These are phyloP conservation scores for Fusarium burgessii DNA, from an alignment of 2,329 filamentous ascomycete genomes.

Conservation along the genomic window DNA sequence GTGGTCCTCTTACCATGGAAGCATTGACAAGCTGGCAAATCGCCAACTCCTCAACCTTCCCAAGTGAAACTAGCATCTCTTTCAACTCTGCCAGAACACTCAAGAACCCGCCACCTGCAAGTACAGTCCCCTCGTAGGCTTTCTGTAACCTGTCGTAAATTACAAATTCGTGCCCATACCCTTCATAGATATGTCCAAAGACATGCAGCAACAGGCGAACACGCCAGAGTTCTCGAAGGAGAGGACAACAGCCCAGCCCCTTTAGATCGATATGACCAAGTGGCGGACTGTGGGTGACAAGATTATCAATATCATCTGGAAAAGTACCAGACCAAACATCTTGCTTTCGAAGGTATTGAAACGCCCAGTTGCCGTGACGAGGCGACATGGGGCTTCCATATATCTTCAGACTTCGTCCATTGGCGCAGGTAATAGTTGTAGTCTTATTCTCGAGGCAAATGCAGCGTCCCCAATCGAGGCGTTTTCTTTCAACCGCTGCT, in stretches of 20 bases:
- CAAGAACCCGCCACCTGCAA: neutral
- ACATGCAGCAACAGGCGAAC: slow-evolving; percentile 70
- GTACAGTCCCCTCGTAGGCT: slow-evolving; percentile 33
- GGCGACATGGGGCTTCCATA: slow-evolving; percentile 51
- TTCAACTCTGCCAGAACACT: slow-evolving; percentile 12
- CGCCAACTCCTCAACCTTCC: slow-evolving; percentile 2
- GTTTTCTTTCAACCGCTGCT: neutral
- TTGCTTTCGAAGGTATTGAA: slow-evolving; percentile 53
- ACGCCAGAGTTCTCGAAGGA: slow-evolving; percentile 62
- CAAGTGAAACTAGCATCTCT: slow-evolving; percentile 2
- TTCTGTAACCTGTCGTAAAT: slow-evolving; percentile 47
- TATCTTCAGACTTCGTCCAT: slow-evolving; percentile 47
- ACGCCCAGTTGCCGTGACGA: slow-evolving; percentile 54
- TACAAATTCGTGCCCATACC: slow-evolving; percentile 50
- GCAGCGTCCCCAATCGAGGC: slow-evolving; percentile 44
- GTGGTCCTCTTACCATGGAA: slow-evolving; percentile 16
- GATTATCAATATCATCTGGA: slow-evolving; percentile 50
- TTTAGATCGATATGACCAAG: slow-evolving; percentile 53
- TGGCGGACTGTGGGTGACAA: slow-evolving; percentile 56
- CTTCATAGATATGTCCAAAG: slow-evolving; percentile 76
- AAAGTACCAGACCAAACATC: slow-evolving; percentile 47
- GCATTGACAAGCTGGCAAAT: slow-evolving; percentile 22
- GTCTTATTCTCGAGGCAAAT: slow-evolving; percentile 43
- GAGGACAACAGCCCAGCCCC: slow-evolving; percentile 47
- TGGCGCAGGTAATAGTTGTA: slow-evolving; percentile 33